Evolutionary conservation across 345 rosid genomes (phyloP), one percentile per base, ranked within the genome.

Genomic region (Syzygium grande): DNA sequence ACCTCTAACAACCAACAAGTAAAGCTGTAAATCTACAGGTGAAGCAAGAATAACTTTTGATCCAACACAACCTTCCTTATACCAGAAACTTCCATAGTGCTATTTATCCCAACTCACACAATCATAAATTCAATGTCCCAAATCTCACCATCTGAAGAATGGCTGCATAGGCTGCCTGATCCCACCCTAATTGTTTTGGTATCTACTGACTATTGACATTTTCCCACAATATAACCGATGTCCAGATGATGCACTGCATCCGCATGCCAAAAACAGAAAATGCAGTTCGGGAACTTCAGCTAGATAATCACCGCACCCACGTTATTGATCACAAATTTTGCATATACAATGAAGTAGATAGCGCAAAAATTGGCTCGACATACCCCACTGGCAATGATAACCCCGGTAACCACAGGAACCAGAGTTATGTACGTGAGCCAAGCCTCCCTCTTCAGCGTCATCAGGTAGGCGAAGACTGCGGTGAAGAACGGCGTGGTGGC

Each of bases 401-500:
- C 99, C 14, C 99, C 99, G 25, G 98, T 92, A 63, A 98, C 99
- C 10, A 98, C 99, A 23, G 99, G 99, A 27, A 98, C 46, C 84
- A 98, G 94, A 85, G 99, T 94, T 85, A 95, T 80, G 85, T 98
- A 98, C 88, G 99, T 98, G 77, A 97, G 92, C 99, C 99, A 98
- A 87, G 98, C 98, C 92, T 98, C 99, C 43, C 98, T 92, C 91
- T 94, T 97, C 21, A 95, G 85, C 0, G 99, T 98, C 91, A 97
- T 96, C 91, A 96, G 85, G 90, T 98, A 98, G 58, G 99, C 99
- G 84, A 98, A 97, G 80, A 98, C 95, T 0, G 99, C 99, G 0
- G 99, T 98, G 90, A 98, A 98, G 88, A 98, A 98, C 55, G 99
- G 99, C 56, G 99, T 98, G 73, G 99, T 98, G 15, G 99, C 99